These are phyloP conservation scores for Piper betle DNA, from an alignment of 164 flowering plant genomes.

Conservation along the genomic window DNA sequence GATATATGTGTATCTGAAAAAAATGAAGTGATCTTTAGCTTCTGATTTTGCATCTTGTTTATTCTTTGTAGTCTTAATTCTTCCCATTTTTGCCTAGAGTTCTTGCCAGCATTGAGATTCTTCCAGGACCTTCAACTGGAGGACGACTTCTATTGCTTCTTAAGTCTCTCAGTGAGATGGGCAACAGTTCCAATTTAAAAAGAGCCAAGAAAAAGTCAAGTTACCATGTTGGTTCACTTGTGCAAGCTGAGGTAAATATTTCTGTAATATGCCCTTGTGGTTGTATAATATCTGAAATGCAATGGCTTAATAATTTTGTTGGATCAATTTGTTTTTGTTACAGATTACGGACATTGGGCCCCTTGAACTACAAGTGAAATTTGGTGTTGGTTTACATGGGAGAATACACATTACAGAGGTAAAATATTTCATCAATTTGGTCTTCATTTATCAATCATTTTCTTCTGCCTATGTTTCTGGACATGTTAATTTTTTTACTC, in stretches of 20 bases:
- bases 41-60: background rate
- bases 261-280: slow-evolving; percentile 1
- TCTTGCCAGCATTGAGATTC: slow-evolving; percentile 58
- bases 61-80: background rate
- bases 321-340: background rate
- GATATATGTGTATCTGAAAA: background rate
- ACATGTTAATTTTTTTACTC: slow-evolving; percentile 3
- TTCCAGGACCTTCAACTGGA: slow-evolving; percentile 46
- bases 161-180: slow-evolving; percentile 36
- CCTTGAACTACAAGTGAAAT: slow-evolving; percentile 64
- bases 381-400: slow-evolving; percentile 68
- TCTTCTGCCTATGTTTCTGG: background rate
- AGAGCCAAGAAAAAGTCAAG: slow-evolving; percentile 57
- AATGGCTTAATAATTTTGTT: background rate
- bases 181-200: slow-evolving; percentile 56
- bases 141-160: slow-evolving; percentile 79
- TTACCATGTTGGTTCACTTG: slow-evolving; percentile 58
- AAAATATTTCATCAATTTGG: background rate
- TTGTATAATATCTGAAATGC: background rate
- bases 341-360: slow-evolving; percentile 78
- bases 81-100: slow-evolving; percentile 26
- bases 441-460: background rate
- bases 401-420: slow-evolving; percentile 94
- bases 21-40: background rate
- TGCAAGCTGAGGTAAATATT: slow-evolving; percentile 73